Percentiles rank a stretch among this genome's conserved stretches.
Evolutionary conservation across 1,139 yeast species (phyloP).

Genomic region (Nakaseomyces uthaithaninus): DNA sequence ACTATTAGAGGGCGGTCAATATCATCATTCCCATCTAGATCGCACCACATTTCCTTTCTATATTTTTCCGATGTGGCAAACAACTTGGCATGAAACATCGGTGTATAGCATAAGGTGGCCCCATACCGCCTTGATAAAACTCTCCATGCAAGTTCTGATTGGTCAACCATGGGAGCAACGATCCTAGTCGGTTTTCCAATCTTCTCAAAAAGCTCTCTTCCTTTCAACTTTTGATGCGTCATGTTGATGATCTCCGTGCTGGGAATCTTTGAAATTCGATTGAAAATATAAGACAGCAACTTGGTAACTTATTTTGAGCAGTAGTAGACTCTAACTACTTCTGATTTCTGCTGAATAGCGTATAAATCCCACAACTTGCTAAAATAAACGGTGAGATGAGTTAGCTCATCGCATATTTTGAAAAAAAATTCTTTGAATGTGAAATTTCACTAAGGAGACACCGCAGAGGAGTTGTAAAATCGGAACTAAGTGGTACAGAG

Average conservation of each 20-base stretch:
- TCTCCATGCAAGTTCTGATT: slow-evolving; percentile 93
- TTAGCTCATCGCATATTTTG: neutral
- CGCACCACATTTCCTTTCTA: slow-evolving; percentile 63
- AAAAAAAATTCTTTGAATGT: too few species aligned
- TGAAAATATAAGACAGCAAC: neutral
- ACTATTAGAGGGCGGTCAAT: slow-evolving; percentile 78
- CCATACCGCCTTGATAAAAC: slow-evolving; percentile 79
- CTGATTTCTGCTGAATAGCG: too few species aligned
- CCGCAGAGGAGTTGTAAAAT: too few species aligned
- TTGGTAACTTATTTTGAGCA: neutral
- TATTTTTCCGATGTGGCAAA: slow-evolving; percentile 83
- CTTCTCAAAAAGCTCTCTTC: slow-evolving; percentile 61
- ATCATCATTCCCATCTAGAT: slow-evolving; percentile 59
- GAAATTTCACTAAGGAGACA: too few species aligned
- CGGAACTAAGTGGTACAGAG: too few species aligned
- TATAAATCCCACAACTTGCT: neutral
- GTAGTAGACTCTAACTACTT: too few species aligned
- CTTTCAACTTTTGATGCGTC: slow-evolving; percentile 34
- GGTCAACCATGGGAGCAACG: slow-evolving; percentile 99
- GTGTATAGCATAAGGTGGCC: slow-evolving; percentile 90
- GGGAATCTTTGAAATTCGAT: neutral
- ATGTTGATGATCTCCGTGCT: neutral
- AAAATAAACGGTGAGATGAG: neutral
- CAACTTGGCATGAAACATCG: slow-evolving; percentile 90
- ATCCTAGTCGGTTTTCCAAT: slow-evolving; percentile 74